A percentile compares a stretch with the other conserved stretches of the same genome.
phyloP scores from a whole-genome alignment of 768 basidiomycete species.

The Leccinum longicurvipes region DNA sequence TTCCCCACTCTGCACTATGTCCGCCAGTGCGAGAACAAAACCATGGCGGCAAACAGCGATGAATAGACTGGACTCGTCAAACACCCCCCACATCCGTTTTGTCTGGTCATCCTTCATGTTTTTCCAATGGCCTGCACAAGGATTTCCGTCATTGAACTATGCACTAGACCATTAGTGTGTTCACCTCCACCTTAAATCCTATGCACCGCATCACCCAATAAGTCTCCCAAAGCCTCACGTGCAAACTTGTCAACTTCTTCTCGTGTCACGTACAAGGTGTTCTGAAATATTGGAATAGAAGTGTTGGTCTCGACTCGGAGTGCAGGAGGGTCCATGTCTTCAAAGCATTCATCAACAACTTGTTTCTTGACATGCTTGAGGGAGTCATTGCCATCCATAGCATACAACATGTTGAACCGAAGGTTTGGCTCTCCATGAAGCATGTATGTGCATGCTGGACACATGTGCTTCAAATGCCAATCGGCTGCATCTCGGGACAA shows the following conservation, averaged over 20 bases:
- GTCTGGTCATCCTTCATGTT: not conserved
- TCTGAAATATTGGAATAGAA: not conserved
- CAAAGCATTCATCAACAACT: not conserved
- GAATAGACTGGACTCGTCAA: not conserved
- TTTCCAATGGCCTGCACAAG: not conserved
- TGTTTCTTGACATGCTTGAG: not conserved
- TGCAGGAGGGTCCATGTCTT: not conserved
- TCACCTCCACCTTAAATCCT: not conserved
- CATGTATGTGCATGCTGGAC: not conserved
- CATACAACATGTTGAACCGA: not conserved
- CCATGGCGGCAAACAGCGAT: not conserved
- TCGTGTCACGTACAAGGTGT: not conserved
- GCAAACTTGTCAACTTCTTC: not conserved
- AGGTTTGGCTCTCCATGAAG: not conserved
- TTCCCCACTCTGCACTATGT: not conserved
- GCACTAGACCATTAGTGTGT: not conserved
- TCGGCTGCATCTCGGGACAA: not conserved
- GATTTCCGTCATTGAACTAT: not conserved
- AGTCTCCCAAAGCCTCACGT: not conserved
- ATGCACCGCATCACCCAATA: not conserved
- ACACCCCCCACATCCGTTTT: not conserved
- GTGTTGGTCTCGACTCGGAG: not conserved
- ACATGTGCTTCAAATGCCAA: not conserved
- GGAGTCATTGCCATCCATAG: not conserved
- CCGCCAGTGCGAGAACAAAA: not conserved